These are phyloP conservation scores for Colletotrichum falcatum DNA, from an alignment of 2,329 filamentous ascomycete genomes.

Conservation along the genomic window DNA sequence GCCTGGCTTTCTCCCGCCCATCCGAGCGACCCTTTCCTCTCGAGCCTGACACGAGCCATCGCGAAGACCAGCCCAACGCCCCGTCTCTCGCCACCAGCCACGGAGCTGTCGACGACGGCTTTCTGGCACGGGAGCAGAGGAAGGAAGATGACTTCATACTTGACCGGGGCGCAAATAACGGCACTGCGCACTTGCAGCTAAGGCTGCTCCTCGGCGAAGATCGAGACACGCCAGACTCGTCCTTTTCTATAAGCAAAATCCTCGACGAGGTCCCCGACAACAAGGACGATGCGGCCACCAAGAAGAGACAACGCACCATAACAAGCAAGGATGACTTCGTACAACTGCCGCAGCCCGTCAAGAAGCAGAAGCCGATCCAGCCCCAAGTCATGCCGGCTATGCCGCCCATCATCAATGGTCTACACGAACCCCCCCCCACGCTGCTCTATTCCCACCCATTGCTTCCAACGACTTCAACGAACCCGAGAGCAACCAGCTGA, in stretches of 20 bases:
- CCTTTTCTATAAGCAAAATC: slow-evolving; percentile 59
- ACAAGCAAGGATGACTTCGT: slow-evolving; percentile 71
- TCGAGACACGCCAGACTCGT: slow-evolving; percentile 52
- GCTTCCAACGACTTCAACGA: slow-evolving; percentile 67
- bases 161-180: slow-evolving; percentile 25
- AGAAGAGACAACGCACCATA: slow-evolving; percentile 65
- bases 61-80: slow-evolving; percentile 51
- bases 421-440: slow-evolving; percentile 72
- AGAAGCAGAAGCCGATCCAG: slow-evolving; percentile 71
- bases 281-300: slow-evolving; percentile 60
- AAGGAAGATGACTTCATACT: slow-evolving; percentile 29
- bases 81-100: slow-evolving; percentile 40
- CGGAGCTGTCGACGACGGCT: slow-evolving; percentile 36
- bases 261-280: slow-evolving; percentile 58
- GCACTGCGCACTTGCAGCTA: slow-evolving; percentile 46
- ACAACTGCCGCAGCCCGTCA: slow-evolving; percentile 72
- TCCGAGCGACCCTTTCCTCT: slow-evolving; percentile 63
- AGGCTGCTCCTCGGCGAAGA: slow-evolving; percentile 56
- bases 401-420: slow-evolving; percentile 74
- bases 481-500: slow-evolving; percentile 57
- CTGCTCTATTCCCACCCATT: slow-evolving; percentile 73
- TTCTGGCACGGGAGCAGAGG: slow-evolving; percentile 20
- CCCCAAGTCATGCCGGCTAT: slow-evolving; percentile 61
- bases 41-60: slow-evolving; percentile 61
- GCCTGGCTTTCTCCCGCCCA: slow-evolving; percentile 56